Percentiles rank a stretch among this genome's conserved stretches.
Evolutionary conservation across 1,139 yeast genomes (phyloP).

Genomic region (Suhomyces wounanorum): DNA sequence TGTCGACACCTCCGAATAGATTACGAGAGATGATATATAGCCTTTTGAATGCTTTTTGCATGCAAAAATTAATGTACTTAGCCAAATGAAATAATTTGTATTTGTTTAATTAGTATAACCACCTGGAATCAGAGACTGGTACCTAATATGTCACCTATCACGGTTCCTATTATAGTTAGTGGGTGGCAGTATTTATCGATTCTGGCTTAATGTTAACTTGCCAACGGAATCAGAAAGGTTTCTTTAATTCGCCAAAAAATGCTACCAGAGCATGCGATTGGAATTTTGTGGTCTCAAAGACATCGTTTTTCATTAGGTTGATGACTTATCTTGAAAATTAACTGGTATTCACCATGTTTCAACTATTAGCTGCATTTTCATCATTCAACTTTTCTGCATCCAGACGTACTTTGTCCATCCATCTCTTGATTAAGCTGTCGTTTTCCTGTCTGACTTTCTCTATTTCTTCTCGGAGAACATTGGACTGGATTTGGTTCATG

Average conservation of each 20-base stretch:
- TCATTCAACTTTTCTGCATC: slow-evolving; percentile 66
- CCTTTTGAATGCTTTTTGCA: neutral
- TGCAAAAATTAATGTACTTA: neutral
- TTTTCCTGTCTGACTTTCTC: slow-evolving; percentile 49
- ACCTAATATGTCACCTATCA: too few species aligned
- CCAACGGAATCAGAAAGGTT: too few species aligned
- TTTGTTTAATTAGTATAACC: too few species aligned
- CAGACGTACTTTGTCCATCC: slow-evolving; percentile 57
- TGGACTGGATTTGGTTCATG: slow-evolving; percentile 69
- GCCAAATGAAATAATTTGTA: neutral
- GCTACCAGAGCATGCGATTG: neutral
- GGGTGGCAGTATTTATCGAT: too few species aligned
- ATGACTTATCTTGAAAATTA: neutral
- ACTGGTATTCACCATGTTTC: neutral
- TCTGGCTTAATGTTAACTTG: too few species aligned
- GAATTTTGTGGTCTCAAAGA: too few species aligned
- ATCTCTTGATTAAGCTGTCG: slow-evolving; percentile 53
- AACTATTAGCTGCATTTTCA: slow-evolving; percentile 36
- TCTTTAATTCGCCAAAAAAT: neutral
- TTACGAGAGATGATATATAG: slow-evolving; percentile 1
- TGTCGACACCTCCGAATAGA: slow-evolving; percentile 45
- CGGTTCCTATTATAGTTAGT: too few species aligned
- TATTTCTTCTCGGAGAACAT: slow-evolving; percentile 54
- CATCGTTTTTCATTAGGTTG: too few species aligned
- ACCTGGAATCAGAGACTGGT: too few species aligned